A percentile compares a stretch with the other conserved stretches of the same genome.
These are phyloP conservation scores for Iberis pinnata DNA, from an alignment of 345 rosid species.

Conservation along the genomic window DNA sequence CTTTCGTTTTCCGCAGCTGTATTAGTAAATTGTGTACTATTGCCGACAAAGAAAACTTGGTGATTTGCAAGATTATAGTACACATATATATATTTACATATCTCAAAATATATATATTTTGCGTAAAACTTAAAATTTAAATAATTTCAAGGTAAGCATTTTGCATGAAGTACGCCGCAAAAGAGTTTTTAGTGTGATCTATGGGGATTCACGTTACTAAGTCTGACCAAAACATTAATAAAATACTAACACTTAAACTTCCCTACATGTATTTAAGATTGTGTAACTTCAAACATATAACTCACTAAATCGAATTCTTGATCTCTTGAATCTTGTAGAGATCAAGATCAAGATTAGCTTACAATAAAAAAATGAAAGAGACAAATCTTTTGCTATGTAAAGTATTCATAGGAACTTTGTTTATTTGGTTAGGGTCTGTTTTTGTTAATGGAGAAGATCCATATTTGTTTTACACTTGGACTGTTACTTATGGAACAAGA, in stretches of 20 bases:
- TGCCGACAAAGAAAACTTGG: slow-evolving; percentile 19
- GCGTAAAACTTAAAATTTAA: slow-evolving; percentile 1
- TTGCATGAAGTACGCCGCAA: slow-evolving; percentile 54
- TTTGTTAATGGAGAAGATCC: slow-evolving; percentile 50
- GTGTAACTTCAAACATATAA: slow-evolving; percentile 10
- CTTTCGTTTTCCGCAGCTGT: too few relatives aligned
- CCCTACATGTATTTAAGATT: slow-evolving; percentile 17
- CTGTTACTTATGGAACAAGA: slow-evolving; percentile 51
- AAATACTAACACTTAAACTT: slow-evolving; percentile 1
- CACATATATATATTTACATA: background rate
- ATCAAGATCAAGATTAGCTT: background rate
- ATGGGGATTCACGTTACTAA: slow-evolving; percentile 20
- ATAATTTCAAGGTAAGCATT: background rate
- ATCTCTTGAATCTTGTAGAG: background rate
- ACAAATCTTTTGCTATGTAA: slow-evolving; percentile 26
- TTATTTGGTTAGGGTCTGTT: slow-evolving; percentile 29
- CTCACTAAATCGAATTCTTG: background rate
- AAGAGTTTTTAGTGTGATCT: slow-evolving; percentile 26
- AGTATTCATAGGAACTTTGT: slow-evolving; percentile 26
- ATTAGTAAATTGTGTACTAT: background rate
- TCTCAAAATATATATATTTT: background rate
- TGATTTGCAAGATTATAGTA: background rate
- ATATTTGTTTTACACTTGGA: slow-evolving; percentile 55
- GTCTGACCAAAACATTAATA: slow-evolving; percentile 14
- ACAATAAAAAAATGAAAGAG: slow-evolving; percentile 26